Evolutionary conservation across 306 rosid species (phyloP).

Genomic region (Fragaria iinumae): DNA sequence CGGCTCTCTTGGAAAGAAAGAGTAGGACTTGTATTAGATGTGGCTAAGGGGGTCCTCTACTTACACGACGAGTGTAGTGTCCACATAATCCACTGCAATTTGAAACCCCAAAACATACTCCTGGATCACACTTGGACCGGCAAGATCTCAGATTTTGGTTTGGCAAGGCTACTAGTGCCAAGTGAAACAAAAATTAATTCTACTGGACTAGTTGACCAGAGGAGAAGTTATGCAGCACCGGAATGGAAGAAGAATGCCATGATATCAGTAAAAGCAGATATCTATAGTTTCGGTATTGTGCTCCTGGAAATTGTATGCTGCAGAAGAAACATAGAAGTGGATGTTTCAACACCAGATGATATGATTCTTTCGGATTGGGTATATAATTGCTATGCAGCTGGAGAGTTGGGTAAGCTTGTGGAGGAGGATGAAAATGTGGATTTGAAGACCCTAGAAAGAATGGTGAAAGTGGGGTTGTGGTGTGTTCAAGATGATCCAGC

Average conservation of each 20-base stretch:
- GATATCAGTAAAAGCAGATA: too few species aligned
- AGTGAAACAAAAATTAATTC: background rate
- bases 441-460: background rate
- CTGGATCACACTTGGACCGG: background rate
- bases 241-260: background rate
- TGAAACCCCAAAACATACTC: conserved; percentile 2
- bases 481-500: background rate
- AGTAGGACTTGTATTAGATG: background rate
- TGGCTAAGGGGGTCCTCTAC: background rate
- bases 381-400: too few species aligned
- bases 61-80: background rate
- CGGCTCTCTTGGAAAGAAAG: background rate
- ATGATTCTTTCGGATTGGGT: background rate
- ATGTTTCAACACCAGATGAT: background rate
- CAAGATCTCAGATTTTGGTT: background rate
- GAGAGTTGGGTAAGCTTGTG: background rate
- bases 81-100: background rate
- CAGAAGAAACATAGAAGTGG: background rate
- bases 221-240: background rate
- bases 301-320: too few species aligned
- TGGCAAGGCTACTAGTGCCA: background rate
- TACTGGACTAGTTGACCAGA: background rate
- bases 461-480: background rate
- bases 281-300: too few species aligned
- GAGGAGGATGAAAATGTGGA: background rate